These are phyloP conservation scores for Cruciata laevipes DNA, from an alignment of 257 asterid genomes.

Conservation along the genomic window DNA sequence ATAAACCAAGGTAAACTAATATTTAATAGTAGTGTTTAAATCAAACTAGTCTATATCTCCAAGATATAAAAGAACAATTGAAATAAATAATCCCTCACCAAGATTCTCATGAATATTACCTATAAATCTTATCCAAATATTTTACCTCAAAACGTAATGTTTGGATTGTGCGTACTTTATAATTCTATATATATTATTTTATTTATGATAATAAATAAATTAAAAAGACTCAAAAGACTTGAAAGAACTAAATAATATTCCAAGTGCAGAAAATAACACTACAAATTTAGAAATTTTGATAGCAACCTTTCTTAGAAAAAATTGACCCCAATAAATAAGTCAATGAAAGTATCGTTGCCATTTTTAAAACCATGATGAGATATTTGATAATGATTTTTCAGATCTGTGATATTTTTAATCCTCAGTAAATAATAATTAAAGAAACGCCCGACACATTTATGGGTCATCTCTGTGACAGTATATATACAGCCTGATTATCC, in stretches of 20 bases:
- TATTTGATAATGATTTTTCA: background rate
- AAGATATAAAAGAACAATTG: background rate
- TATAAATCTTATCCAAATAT: background rate
- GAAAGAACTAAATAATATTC: too few relatives aligned
- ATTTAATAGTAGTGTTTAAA: background rate
- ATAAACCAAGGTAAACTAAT: background rate
- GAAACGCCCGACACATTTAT: background rate
- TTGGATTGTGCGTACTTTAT: too few relatives aligned
- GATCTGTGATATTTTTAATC: background rate
- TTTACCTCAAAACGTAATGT: too few relatives aligned
- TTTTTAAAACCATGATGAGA: background rate
- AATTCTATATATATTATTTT: slow-evolving; percentile 9
- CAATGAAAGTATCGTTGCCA: background rate
- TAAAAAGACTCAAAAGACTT: too few relatives aligned
- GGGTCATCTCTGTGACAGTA: background rate
- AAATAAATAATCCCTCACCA: background rate
- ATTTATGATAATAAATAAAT: too few relatives aligned
- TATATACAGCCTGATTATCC: background rate
- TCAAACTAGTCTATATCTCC: background rate
- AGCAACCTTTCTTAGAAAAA: too few relatives aligned
- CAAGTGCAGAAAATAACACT: background rate
- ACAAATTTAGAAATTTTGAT: background rate
- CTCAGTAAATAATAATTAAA: background rate
- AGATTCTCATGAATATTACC: background rate
- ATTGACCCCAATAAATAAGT: background rate